A percentile compares a stretch with the other conserved stretches of the same genome.
phyloP scores from a whole-genome alignment of 1,284 basidiomycete species.

The Phlebopus sp. region DNA sequence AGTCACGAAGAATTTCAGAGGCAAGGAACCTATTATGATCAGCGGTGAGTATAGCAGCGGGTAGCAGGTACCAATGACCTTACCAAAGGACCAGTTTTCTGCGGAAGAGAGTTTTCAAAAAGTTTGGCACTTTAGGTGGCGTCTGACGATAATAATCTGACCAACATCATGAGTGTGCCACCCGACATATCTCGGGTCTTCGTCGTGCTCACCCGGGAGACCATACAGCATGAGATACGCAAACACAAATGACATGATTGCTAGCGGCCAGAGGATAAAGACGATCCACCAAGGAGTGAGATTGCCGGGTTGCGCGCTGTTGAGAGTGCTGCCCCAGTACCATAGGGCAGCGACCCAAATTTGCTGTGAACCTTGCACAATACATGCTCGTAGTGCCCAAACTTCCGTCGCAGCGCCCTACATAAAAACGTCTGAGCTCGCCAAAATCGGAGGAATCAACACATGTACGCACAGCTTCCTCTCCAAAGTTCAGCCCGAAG shows the following conservation, averaged over 20 bases:
- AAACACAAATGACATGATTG: constrained; percentile 71
- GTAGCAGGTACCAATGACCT: constrained; percentile 3
- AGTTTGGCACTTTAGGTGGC: constrained; percentile 90
- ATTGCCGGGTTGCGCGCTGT: constrained; percentile 46
- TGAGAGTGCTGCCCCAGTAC: constrained; percentile 89
- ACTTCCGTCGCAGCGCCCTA: constrained; percentile 88
- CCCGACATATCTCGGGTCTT: neutral
- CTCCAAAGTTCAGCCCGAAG: constrained; percentile 94
- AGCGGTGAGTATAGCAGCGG: constrained; percentile 6
- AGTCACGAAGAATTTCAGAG: constrained; percentile 85
- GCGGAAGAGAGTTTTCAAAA: constrained; percentile 83
- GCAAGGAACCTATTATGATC: constrained; percentile 59
- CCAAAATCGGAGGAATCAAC: neutral
- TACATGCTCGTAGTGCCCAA: constrained; percentile 85
- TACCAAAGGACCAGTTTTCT: constrained; percentile 86
- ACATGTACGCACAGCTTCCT: constrained; percentile 71
- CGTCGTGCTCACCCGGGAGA: constrained; percentile 62
- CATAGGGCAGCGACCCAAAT: constrained; percentile 91
- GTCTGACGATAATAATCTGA: constrained; percentile 83
- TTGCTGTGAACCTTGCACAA: constrained; percentile 91
- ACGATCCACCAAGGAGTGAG: constrained; percentile 81
- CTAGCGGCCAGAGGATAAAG: constrained; percentile 79
- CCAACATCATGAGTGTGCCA: constrained; percentile 10
- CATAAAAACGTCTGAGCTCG: constrained; percentile 13
- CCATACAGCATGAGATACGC: constrained; percentile 82